Evolutionary conservation across 2,329 filamentous ascomycete genomes (phyloP).

Genomic region (Colletotrichum sp.): DNA sequence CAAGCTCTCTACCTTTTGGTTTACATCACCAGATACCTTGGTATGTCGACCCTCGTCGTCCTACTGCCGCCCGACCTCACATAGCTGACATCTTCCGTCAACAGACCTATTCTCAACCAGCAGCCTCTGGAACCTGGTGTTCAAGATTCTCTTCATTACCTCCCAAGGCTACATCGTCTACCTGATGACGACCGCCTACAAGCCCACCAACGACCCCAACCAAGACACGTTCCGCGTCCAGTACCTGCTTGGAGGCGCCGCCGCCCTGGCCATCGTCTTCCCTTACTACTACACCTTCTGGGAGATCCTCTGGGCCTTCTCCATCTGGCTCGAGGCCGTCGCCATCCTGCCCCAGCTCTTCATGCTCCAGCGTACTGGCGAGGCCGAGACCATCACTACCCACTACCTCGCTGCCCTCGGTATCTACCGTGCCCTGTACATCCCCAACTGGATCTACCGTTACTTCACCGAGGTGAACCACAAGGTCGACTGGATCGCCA

Average conservation of each 20-base stretch:
- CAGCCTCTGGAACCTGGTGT: conserved; percentile 89
- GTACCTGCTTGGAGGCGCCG: conserved; percentile 85
- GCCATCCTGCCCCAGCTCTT: conserved; percentile 97
- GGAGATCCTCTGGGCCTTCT: conserved; percentile 97
- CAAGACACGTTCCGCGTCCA: conserved; percentile 97
- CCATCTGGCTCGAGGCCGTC: conserved; percentile 96
- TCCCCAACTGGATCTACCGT: conserved; percentile 97
- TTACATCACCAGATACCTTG: conserved; percentile 91
- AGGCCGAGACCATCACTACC: conserved; percentile 99
- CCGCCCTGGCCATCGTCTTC: conserved; percentile 79
- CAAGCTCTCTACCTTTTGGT: conserved; percentile 94
- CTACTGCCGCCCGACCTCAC: background rate
- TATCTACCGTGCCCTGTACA: conserved; percentile 91
- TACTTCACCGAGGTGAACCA: conserved; percentile 78
- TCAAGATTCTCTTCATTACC: conserved; percentile 94
- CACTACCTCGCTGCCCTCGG: conserved; percentile 97
- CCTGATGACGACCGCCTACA: conserved; percentile 97
- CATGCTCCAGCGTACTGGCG: conserved; percentile 96
- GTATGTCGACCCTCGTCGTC: conserved; percentile 47
- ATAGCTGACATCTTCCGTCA: conserved; percentile 10
- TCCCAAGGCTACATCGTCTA: conserved; percentile 95
- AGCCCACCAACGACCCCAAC: conserved; percentile 95
- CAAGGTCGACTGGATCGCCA: conserved; percentile 82
- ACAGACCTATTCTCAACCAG: conserved; percentile 85
- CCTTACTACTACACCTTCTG: conserved; percentile 83